These are phyloP conservation scores for Cutaneotrichosporon spelunceum DNA, from an alignment of 1,284 basidiomycete genomes.

Conservation along the genomic window DNA sequence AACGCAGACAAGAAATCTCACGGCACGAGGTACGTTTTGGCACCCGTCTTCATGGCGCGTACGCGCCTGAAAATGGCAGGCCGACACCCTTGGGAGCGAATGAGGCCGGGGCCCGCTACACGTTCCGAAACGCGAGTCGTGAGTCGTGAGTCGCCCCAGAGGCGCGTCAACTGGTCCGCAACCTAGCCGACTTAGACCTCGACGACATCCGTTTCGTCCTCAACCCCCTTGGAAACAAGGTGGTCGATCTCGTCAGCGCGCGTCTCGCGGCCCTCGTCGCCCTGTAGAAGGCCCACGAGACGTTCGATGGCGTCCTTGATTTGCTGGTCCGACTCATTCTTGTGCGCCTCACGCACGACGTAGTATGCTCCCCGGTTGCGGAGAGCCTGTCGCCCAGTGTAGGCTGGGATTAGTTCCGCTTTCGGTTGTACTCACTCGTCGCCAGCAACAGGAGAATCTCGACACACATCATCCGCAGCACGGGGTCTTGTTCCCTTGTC, in stretches of 20 bases:
- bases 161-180: neutral
- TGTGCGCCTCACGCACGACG: slow-evolving; percentile 76
- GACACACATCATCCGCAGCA: slow-evolving; percentile 76
- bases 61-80: neutral
- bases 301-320: slow-evolving; percentile 67
- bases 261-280: slow-evolving; percentile 62
- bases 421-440: slow-evolving; percentile 57
- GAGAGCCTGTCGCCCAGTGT: slow-evolving; percentile 78
- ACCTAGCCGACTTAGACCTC: neutral
- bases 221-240: slow-evolving; percentile 48
- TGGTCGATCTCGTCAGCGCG: slow-evolving; percentile 56
- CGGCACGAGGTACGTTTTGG: neutral
- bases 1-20: neutral
- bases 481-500: slow-evolving; percentile 73
- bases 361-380: slow-evolving; percentile 81
- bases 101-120: neutral
- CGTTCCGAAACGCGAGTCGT: too few species aligned
- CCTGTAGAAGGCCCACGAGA: slow-evolving; percentile 69
- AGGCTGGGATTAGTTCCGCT: slow-evolving; percentile 49
- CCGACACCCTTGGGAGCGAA: neutral
- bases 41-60: neutral
- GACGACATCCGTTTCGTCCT: neutral
- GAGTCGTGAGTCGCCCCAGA: neutral
- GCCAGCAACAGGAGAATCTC: slow-evolving; percentile 87
- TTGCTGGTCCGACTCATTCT: slow-evolving; percentile 72